These are phyloP conservation scores for Vigna mungo DNA, from an alignment of 306 rosid species.

Conservation along the genomic window DNA sequence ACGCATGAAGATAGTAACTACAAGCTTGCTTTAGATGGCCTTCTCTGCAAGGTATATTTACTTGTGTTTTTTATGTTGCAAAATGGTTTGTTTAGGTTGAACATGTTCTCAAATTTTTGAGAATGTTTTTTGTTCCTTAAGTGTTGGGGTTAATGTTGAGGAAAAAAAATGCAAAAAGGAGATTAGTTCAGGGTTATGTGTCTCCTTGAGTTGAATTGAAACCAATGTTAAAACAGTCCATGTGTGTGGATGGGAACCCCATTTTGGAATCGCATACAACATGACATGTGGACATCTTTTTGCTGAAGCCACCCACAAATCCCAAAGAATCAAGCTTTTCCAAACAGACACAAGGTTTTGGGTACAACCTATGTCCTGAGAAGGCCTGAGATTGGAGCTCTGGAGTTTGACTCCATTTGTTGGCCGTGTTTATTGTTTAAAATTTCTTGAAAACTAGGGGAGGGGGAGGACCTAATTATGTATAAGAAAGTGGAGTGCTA, in stretches of 20 bases:
- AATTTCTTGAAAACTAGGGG: too few species aligned
- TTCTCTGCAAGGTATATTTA: constrained; percentile 76
- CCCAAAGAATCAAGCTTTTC: too few species aligned
- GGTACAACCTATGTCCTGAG: too few species aligned
- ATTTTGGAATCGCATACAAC: constrained; percentile 19
- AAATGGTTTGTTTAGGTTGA: constrained; percentile 25
- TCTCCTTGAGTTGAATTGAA: constrained; percentile 19
- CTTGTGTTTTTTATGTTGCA: neutral
- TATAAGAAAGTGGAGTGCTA: too few species aligned
- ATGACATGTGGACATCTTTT: neutral
- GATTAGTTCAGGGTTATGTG: neutral
- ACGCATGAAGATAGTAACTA: constrained; percentile 92
- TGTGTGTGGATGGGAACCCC: constrained; percentile 21
- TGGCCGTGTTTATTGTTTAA: too few species aligned
- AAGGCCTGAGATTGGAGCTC: too few species aligned
- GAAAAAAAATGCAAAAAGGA: neutral
- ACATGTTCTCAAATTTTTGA: constrained; percentile 13
- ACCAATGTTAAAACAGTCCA: neutral
- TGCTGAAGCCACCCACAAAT: too few species aligned
- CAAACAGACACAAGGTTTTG: too few species aligned
- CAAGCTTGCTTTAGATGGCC: constrained; percentile 89
- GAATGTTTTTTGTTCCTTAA: neutral
- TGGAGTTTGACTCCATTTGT: too few species aligned
- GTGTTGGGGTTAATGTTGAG: neutral
- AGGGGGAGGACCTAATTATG: too few species aligned